Percentiles rank a stretch among this genome's conserved stretches.
phyloP scores from a whole-genome alignment of 2,329 filamentous ascomycete species.

The Pleochaeta shiraiana region DNA sequence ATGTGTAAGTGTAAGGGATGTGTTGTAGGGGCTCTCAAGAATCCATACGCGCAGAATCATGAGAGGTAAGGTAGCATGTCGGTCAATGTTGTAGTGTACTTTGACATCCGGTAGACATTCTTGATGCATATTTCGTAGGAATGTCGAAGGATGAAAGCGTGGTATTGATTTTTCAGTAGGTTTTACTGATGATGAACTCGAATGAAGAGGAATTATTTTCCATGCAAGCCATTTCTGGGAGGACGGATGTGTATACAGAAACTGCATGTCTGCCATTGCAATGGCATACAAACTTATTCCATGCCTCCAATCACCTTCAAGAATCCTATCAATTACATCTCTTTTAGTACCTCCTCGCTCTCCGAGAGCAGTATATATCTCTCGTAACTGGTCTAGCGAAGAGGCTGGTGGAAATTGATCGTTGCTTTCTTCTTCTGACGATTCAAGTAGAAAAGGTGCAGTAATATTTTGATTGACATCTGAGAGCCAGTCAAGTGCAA shows the following conservation, averaged over 20 bases:
- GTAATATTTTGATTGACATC: constrained; percentile 37
- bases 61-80: constrained; percentile 45
- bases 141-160: constrained; percentile 60
- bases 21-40: constrained; percentile 61
- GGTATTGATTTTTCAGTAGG: constrained; percentile 25
- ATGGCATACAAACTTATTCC: constrained; percentile 43
- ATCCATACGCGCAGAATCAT: constrained; percentile 60
- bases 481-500: constrained; percentile 60
- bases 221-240: constrained; percentile 43
- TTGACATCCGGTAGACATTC: constrained; percentile 62
- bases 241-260: constrained; percentile 41
- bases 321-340: constrained; percentile 39
- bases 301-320: constrained; percentile 46
- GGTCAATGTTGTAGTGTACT: constrained; percentile 60
- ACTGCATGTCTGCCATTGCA: constrained; percentile 45
- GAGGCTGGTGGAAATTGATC: constrained; percentile 47
- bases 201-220: constrained; percentile 29
- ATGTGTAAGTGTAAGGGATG: constrained; percentile 25
- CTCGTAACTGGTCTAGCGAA: constrained; percentile 42
- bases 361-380: constrained; percentile 39
- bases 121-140: constrained; percentile 51
- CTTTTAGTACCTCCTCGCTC: constrained; percentile 36
- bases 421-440: constrained; percentile 32
- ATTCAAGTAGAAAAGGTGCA: constrained; percentile 32
- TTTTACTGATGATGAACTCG: not conserved